A percentile compares a stretch with the other conserved stretches of the same genome.
Evolutionary conservation across 2,329 filamentous ascomycete genomes (phyloP).

Genomic region (Ascochyta fabae): DNA sequence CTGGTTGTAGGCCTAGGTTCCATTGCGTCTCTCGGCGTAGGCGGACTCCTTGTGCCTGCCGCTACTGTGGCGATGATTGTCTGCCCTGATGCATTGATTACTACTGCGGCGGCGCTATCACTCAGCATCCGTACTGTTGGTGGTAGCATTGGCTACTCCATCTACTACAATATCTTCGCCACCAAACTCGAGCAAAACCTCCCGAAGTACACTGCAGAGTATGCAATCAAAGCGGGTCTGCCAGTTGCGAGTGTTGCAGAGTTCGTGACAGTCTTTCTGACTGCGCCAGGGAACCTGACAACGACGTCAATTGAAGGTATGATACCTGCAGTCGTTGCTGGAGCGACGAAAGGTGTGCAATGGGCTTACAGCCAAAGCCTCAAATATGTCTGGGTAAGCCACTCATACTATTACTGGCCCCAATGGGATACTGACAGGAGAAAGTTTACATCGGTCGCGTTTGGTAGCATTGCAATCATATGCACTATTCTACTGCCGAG

Average conservation of each 20-base stretch:
- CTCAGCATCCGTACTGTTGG: conserved; percentile 55
- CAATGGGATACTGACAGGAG: not conserved
- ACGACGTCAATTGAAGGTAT: conserved; percentile 31
- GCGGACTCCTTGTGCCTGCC: conserved; percentile 45
- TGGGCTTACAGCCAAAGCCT: conserved; percentile 42
- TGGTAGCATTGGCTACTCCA: conserved; percentile 46
- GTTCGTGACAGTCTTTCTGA: conserved; percentile 46
- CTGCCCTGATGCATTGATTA: conserved; percentile 43
- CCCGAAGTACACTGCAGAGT: conserved; percentile 33
- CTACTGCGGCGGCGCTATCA: conserved; percentile 50
- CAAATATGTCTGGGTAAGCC: conserved; percentile 37
- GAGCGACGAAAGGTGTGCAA: conserved; percentile 33
- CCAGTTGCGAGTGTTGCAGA: conserved; percentile 43
- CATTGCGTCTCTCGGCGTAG: conserved; percentile 48
- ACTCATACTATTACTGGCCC: not conserved
- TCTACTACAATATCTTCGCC: conserved; percentile 48
- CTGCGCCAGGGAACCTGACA: conserved; percentile 25
- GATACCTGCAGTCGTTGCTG: conserved; percentile 35
- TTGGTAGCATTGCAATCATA: conserved; percentile 38
- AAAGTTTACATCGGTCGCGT: conserved; percentile 38
- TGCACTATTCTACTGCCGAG: conserved; percentile 40
- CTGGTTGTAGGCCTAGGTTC: conserved; percentile 38
- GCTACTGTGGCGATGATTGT: conserved; percentile 45
- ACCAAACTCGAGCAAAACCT: conserved; percentile 36
- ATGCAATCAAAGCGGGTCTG: conserved; percentile 48